Conservation (phyloP, 2,329 filamentous ascomycete species). For the Capronia americana region DNA sequence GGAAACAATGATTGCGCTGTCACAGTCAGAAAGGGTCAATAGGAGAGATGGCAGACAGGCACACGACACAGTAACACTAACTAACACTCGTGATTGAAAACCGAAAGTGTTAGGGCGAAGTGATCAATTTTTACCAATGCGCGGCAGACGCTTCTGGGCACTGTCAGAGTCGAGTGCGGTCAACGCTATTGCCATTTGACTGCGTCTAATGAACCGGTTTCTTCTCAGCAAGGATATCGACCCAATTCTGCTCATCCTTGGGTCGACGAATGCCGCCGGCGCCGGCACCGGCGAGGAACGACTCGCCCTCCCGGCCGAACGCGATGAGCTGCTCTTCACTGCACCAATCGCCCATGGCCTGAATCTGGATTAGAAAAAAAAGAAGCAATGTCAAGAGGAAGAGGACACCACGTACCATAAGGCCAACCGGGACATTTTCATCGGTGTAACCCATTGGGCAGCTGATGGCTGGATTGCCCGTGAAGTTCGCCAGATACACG, state of each 20-base stretch:
- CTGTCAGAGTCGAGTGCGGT: background rate
- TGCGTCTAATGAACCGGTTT: slow-evolving; percentile 39
- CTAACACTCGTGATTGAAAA: background rate
- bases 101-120: background rate
- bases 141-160: background rate
- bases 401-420: slow-evolving; percentile 51
- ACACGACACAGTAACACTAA: background rate
- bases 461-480: slow-evolving; percentile 75
- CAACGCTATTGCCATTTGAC: background rate
- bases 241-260: slow-evolving; percentile 50
- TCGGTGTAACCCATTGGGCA: slow-evolving; percentile 74
- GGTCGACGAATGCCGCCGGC: slow-evolving; percentile 47
- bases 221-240: slow-evolving; percentile 51
- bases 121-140: background rate
- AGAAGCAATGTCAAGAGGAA: slow-evolving; percentile 6
- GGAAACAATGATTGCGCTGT: background rate
- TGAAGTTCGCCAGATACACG: slow-evolving; percentile 83
- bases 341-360: slow-evolving; percentile 62
- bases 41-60: background rate
- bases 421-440: slow-evolving; percentile 55
- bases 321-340: slow-evolving; percentile 57
- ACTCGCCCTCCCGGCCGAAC: slow-evolving; percentile 53
- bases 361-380: background rate
- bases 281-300: slow-evolving; percentile 50
- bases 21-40: background rate